phyloP scores from a whole-genome alignment of 345 rosid genomes.

The Limnanthes douglasii region DNA sequence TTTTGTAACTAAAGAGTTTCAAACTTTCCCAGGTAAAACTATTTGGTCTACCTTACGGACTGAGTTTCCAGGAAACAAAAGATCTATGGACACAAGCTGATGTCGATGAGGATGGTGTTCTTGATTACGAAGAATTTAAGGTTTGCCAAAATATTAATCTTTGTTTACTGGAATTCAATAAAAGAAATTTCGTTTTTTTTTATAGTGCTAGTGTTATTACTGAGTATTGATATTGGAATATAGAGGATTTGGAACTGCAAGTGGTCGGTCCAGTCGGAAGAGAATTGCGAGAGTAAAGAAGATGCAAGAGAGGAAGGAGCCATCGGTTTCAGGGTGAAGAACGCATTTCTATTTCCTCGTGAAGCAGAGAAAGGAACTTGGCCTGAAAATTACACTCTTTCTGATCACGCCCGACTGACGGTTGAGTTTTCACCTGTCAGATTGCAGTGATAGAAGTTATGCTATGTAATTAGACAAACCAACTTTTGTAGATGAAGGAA shows the following conservation, averaged over 20 bases:
- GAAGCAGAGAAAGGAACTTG: slow-evolving; percentile 89
- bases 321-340: slow-evolving; percentile 60
- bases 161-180: too few species aligned
- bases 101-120: slow-evolving; percentile 39
- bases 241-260: slow-evolving; percentile 30
- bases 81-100: slow-evolving; percentile 59
- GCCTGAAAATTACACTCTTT: slow-evolving; percentile 78
- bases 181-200: too few species aligned
- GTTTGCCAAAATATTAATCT: slow-evolving; percentile 8
- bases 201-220: too few species aligned
- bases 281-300: slow-evolving; percentile 12
- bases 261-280: slow-evolving; percentile 12
- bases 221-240: slow-evolving; percentile 1
- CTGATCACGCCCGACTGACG: slow-evolving; percentile 84
- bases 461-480: too few species aligned
- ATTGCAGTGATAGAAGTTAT: too few species aligned
- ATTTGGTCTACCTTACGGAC: slow-evolving; percentile 41
- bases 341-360: slow-evolving; percentile 65
- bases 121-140: slow-evolving; percentile 50
- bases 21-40: slow-evolving; percentile 34
- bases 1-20: background rate
- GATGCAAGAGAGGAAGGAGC: slow-evolving; percentile 19
- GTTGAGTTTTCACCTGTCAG: slow-evolving; percentile 69
- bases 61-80: slow-evolving; percentile 41
- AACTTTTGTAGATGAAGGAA: too few species aligned